Evolutionary conservation across 345 rosid species (phyloP).

Genomic region (Citrus australasica): DNA sequence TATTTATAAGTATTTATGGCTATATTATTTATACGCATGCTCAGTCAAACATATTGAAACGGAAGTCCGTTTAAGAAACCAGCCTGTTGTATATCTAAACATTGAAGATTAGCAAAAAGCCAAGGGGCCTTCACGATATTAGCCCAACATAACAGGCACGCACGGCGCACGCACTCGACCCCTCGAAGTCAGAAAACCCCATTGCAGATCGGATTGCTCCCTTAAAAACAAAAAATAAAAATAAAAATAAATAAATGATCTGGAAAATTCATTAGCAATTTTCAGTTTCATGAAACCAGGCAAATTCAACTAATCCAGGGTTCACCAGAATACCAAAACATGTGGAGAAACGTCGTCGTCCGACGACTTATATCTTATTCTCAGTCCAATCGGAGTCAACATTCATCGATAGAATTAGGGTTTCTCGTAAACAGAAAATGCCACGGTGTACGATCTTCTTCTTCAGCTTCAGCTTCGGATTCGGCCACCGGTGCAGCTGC

Average conservation of each 20-base stretch:
- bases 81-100: neutral
- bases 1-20: no score
- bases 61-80: neutral
- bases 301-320: neutral
- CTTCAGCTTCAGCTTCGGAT: neutral
- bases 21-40: no score
- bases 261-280: neutral
- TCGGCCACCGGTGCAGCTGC: constrained; percentile 10
- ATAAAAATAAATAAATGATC: neutral
- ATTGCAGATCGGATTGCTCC: no score
- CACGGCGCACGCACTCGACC: neutral
- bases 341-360: constrained; percentile 14
- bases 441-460: constrained; percentile 33
- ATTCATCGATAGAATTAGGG: constrained; percentile 28
- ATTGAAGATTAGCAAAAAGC: neutral
- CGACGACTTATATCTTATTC: constrained; percentile 20
- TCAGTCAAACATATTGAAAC: no score
- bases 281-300: neutral
- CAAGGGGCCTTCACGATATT: neutral
- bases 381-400: constrained; percentile 23
- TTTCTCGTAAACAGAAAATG: constrained; percentile 19
- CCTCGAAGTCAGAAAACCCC: neutral
- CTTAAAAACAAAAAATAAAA: no score
- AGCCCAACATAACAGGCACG: neutral
- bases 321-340: neutral